Percentiles rank a stretch among this genome's conserved stretches.
These are phyloP conservation scores for Colletotrichum sp. DNA, from an alignment of 2,329 filamentous ascomycete genomes.

Conservation along the genomic window DNA sequence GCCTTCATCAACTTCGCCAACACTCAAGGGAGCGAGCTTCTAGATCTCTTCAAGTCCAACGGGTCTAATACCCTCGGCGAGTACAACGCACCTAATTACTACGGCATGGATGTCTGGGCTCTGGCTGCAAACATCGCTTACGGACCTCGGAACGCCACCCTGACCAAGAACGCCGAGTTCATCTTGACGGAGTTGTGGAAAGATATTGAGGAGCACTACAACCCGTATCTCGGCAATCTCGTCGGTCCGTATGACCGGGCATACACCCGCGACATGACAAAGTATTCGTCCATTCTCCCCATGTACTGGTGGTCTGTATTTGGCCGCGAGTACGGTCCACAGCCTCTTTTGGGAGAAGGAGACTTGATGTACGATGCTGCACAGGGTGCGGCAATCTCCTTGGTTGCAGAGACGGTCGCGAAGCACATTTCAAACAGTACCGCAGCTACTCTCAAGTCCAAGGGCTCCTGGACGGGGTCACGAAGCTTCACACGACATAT, in stretches of 20 bases:
- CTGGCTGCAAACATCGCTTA: constrained; percentile 43
- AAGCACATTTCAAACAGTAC: constrained; percentile 31
- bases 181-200: constrained; percentile 37
- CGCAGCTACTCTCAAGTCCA: constrained; percentile 32
- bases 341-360: constrained; percentile 39
- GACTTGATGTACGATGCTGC: constrained; percentile 46
- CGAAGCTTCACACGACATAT: constrained; percentile 39
- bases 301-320: constrained; percentile 48
- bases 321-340: constrained; percentile 40
- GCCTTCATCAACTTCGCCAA: constrained; percentile 41
- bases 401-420: constrained; percentile 38
- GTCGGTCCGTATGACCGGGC: constrained; percentile 41
- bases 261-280: constrained; percentile 42
- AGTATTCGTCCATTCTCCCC: constrained; percentile 43
- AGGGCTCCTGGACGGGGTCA: constrained; percentile 36
- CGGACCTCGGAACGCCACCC: constrained; percentile 31
- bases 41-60: constrained; percentile 34
- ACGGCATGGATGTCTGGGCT: constrained; percentile 45
- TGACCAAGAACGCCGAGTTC: constrained; percentile 31
- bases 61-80: constrained; percentile 38
- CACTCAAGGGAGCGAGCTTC: constrained; percentile 31
- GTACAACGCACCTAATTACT: constrained; percentile 46
- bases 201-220: constrained; percentile 39
- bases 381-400: constrained; percentile 43
- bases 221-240: constrained; percentile 38